These are phyloP conservation scores for Hyphopichia wangnamkhiaoensis DNA, from an alignment of 1,139 yeast genomes.

Conservation along the genomic window DNA sequence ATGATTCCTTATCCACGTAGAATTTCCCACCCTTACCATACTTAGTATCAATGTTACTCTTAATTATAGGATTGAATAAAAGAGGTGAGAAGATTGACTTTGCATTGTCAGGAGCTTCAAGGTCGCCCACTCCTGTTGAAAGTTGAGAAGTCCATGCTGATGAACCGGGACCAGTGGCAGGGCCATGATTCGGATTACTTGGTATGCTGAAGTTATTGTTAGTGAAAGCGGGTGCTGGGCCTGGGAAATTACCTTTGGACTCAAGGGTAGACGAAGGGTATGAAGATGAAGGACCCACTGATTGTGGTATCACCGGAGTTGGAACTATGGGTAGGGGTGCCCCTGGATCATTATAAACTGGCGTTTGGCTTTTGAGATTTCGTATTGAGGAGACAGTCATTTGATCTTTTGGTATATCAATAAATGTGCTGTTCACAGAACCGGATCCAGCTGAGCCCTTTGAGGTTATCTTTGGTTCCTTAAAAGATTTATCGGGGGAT, in stretches of 20 bases:
- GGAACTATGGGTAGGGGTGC: slow-evolving; percentile 70
- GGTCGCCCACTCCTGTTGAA: slow-evolving; percentile 4
- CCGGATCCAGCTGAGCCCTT: neutral
- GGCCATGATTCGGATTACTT: slow-evolving; percentile 1
- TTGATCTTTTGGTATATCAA: slow-evolving; percentile 61
- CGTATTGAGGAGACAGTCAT: slow-evolving; percentile 40
- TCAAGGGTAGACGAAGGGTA: too few species aligned
- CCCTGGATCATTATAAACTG: slow-evolving; percentile 74
- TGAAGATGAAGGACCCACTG: slow-evolving; percentile 5
- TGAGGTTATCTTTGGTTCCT: neutral
- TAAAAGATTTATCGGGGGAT: neutral
- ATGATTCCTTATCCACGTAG: slow-evolving; percentile 50
- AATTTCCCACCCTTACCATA: slow-evolving; percentile 87
- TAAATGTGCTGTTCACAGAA: slow-evolving; percentile 15
- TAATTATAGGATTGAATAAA: slow-evolving; percentile 75
- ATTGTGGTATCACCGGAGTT: slow-evolving; percentile 52
- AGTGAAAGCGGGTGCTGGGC: neutral
- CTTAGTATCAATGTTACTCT: slow-evolving; percentile 74
- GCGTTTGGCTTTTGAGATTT: slow-evolving; percentile 23
- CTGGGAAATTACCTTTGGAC: too few species aligned
- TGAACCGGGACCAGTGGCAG: too few species aligned
- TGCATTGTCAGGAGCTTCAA: slow-evolving; percentile 6
- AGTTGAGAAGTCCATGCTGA: neutral
- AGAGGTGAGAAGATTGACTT: slow-evolving; percentile 77
- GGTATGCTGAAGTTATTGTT: slow-evolving; percentile 6